phyloP scores from a whole-genome alignment of 805 yeast species.

The Candida schatavii region DNA sequence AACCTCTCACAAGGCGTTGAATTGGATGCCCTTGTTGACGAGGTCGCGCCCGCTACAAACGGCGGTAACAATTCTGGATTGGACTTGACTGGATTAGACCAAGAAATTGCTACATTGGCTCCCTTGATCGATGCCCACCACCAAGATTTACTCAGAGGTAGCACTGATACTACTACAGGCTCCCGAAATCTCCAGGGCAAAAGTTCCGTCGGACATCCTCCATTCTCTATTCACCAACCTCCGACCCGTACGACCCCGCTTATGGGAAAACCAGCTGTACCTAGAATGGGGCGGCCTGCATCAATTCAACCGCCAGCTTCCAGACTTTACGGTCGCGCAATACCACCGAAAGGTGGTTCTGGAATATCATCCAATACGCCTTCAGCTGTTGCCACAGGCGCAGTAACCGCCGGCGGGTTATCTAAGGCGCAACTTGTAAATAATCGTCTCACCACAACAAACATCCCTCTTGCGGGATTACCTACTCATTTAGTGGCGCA shows the following conservation, averaged over 20 bases:
- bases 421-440: slow-evolving; percentile 18
- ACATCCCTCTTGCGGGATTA: slow-evolving; percentile 15
- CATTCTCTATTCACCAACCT: slow-evolving; percentile 6
- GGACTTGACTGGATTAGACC: slow-evolving; percentile 33
- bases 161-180: too few species aligned
- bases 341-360: not conserved
- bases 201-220: too few species aligned
- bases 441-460: slow-evolving; percentile 18
- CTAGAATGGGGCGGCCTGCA: slow-evolving; percentile 46
- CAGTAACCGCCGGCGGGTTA: slow-evolving; percentile 13
- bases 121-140: slow-evolving; percentile 38
- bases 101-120: slow-evolving; percentile 38
- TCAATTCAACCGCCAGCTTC: slow-evolving; percentile 44
- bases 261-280: slow-evolving; percentile 33
- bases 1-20: slow-evolving; percentile 32
- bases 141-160: slow-evolving; percentile 17
- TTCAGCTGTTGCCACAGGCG: too few species aligned
- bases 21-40: slow-evolving; percentile 16
- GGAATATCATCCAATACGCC: not conserved
- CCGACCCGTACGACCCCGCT: slow-evolving; percentile 17
- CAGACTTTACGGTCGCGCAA: slow-evolving; percentile 29
- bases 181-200: too few species aligned
- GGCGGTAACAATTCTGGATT: slow-evolving; percentile 18
- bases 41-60: not conserved
- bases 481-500: slow-evolving; percentile 20